These are phyloP conservation scores for Leptographium procerum DNA, from an alignment of 2,329 filamentous ascomycete species.

Conservation along the genomic window DNA sequence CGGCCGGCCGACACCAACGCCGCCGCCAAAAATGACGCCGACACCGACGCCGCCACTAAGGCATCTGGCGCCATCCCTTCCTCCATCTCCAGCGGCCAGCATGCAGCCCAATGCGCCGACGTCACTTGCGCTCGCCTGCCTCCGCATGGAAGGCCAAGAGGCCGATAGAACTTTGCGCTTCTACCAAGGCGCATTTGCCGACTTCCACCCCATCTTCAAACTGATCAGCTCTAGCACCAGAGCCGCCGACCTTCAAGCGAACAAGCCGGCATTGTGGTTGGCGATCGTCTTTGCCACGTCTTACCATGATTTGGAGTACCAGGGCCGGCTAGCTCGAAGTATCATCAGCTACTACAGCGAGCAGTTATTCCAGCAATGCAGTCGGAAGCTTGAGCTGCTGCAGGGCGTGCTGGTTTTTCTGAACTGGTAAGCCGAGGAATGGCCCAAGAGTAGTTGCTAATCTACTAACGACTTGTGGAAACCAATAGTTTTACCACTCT, in stretches of 20 bases:
- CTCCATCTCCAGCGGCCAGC: background rate
- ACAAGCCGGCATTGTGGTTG: slow-evolving; percentile 14
- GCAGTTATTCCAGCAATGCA: slow-evolving; percentile 9
- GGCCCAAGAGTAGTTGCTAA: background rate
- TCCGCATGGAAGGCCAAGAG: slow-evolving; percentile 8
- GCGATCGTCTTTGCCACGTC: slow-evolving; percentile 14
- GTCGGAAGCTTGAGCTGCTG: slow-evolving; percentile 10
- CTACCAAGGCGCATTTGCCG: slow-evolving; percentile 11
- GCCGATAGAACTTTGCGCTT: slow-evolving; percentile 7
- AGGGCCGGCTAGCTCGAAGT: slow-evolving; percentile 9
- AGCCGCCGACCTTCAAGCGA: slow-evolving; percentile 7
- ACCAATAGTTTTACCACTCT: slow-evolving; percentile 9
- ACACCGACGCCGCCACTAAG: background rate
- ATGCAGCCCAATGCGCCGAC: background rate
- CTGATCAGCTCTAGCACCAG: background rate
- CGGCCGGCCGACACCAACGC: background rate
- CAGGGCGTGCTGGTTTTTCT: slow-evolving; percentile 13
- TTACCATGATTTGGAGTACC: slow-evolving; percentile 13
- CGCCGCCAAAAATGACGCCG: background rate
- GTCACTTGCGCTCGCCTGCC: slow-evolving; percentile 3
- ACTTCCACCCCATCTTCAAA: slow-evolving; percentile 11
- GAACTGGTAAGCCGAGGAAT: slow-evolving; percentile 7
- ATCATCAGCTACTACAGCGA: slow-evolving; percentile 11
- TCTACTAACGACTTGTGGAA: background rate
- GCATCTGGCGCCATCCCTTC: background rate